Evolutionary conservation across 768 basidiomycete genomes (phyloP).

Genomic region (Suillus luteus): DNA sequence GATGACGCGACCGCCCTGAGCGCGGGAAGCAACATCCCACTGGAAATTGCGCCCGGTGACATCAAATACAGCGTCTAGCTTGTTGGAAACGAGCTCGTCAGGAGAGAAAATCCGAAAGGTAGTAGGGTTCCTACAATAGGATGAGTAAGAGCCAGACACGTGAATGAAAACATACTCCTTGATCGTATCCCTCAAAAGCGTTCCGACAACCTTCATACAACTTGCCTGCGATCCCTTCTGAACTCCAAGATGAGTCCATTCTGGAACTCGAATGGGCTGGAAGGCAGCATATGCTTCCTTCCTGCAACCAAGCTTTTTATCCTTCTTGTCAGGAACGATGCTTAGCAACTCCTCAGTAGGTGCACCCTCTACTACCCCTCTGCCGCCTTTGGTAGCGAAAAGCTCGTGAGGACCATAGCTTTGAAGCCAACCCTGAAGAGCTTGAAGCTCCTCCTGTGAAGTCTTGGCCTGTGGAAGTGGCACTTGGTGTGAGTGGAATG

Average conservation of each 20-base stretch:
- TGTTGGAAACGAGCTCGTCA: constrained; percentile 86
- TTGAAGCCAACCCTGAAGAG: constrained; percentile 71
- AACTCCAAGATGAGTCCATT: constrained; percentile 60
- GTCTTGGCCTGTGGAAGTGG: constrained; percentile 76
- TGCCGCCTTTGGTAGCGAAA: constrained; percentile 41
- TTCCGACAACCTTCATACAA: constrained; percentile 75
- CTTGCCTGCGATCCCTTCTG: constrained; percentile 62
- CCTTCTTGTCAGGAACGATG: constrained; percentile 54
- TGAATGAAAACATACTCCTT: constrained; percentile 41
- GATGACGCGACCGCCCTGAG: constrained; percentile 76
- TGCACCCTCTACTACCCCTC: constrained; percentile 40
- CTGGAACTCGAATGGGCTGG: constrained; percentile 59
- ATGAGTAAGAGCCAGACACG: constrained; percentile 1
- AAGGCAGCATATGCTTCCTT: constrained; percentile 69
- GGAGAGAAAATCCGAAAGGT: constrained; percentile 90
- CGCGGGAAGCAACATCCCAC: constrained; percentile 73
- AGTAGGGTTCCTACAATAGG: constrained; percentile 59
- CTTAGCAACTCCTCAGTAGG: constrained; percentile 59
- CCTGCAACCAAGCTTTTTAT: constrained; percentile 68
- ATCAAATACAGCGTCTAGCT: constrained; percentile 80
- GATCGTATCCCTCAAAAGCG: constrained; percentile 57
- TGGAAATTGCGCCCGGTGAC: constrained; percentile 75
- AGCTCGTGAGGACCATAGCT: constrained; percentile 72
- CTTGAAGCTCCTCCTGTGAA: constrained; percentile 57
- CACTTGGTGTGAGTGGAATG: constrained; percentile 87